Percentiles rank a stretch among this genome's conserved stretches.
Evolutionary conservation across 352 stramenopile genomes (phyloP).

Genomic region (Phytophthora crassamura): DNA sequence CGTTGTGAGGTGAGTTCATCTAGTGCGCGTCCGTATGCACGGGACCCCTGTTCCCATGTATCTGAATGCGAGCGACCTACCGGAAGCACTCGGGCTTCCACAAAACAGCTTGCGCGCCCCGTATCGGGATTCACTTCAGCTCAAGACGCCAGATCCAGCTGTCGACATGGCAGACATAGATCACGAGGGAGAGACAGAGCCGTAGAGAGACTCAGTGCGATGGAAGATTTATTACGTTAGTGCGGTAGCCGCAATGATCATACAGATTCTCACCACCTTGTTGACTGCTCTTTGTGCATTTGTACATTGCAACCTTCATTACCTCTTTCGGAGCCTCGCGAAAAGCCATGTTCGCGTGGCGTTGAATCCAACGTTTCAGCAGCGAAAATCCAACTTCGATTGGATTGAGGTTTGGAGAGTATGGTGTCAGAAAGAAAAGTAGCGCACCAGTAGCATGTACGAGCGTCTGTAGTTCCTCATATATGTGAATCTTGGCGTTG

Average conservation of each 20-base stretch:
- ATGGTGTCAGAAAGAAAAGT: constrained; percentile 1
- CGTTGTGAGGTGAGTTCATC: neutral
- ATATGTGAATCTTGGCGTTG: no score
- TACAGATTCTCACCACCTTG: constrained; percentile 7
- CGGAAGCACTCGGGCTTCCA: neutral
- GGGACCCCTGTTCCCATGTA: neutral
- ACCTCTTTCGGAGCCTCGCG: neutral
- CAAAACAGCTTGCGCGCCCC: constrained; percentile 6
- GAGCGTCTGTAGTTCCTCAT: neutral
- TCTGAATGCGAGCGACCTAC: neutral
- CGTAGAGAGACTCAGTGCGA: neutral
- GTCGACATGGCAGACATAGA: constrained; percentile 3
- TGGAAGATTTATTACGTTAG: constrained; percentile 12
- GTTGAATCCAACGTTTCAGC: constrained; percentile 3
- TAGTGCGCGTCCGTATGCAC: neutral
- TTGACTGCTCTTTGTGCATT: constrained; percentile 4
- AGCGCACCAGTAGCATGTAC: neutral
- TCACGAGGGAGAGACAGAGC: neutral
- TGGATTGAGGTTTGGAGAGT: neutral
- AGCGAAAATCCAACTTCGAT: constrained; percentile 10
- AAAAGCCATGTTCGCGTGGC: constrained; percentile 7
- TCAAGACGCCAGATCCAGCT: neutral
- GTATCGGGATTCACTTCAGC: neutral
- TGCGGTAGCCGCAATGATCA: constrained; percentile 14
- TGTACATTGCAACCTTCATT: constrained; percentile 6